phyloP scores from a whole-genome alignment of 1,284 basidiomycete genomes.

The Cryptococcus sp. region DNA sequence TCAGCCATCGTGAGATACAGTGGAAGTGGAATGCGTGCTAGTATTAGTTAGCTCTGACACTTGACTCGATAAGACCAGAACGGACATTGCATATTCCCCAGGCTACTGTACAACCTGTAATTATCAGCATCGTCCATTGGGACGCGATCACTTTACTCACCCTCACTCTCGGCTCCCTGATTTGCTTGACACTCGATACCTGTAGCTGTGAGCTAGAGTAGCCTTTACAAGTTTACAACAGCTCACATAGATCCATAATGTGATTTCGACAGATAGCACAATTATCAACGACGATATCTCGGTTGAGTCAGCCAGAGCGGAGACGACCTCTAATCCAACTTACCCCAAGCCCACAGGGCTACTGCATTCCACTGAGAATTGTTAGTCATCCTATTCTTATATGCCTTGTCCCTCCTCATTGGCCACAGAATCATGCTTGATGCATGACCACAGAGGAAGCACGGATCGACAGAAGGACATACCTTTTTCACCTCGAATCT shows the following conservation, averaged over 20 bases:
- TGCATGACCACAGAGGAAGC: slow-evolving; percentile 2
- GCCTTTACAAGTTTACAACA: neutral
- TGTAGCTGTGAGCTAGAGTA: slow-evolving; percentile 41
- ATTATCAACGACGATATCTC: slow-evolving; percentile 93
- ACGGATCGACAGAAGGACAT: slow-evolving; percentile 15
- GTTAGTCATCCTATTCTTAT: slow-evolving; percentile 6
- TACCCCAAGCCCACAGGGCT: slow-evolving; percentile 93
- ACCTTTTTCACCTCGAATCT: slow-evolving; percentile 98
- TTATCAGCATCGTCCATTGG: neutral
- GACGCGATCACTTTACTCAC: slow-evolving; percentile 12
- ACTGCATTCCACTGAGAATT: slow-evolving; percentile 84
- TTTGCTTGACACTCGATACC: slow-evolving; percentile 99
- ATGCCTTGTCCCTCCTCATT: neutral
- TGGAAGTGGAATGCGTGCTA: slow-evolving; percentile 99
- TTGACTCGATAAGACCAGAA: slow-evolving; percentile 14
- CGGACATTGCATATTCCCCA: slow-evolving; percentile 99
- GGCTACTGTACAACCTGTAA: slow-evolving; percentile 85
- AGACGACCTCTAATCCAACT: slow-evolving; percentile 22
- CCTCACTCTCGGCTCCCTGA: slow-evolving; percentile 88
- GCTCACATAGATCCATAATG: slow-evolving; percentile 95
- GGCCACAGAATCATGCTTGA: neutral
- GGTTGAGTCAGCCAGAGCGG: slow-evolving; percentile 5
- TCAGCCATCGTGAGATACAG: slow-evolving; percentile 99
- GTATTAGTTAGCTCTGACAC: neutral
- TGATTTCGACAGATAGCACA: slow-evolving; percentile 95